Percentiles rank a stretch among this genome's conserved stretches.
Evolutionary conservation across 305 asterid species (phyloP).

Genomic region (Solanum chacoense): DNA sequence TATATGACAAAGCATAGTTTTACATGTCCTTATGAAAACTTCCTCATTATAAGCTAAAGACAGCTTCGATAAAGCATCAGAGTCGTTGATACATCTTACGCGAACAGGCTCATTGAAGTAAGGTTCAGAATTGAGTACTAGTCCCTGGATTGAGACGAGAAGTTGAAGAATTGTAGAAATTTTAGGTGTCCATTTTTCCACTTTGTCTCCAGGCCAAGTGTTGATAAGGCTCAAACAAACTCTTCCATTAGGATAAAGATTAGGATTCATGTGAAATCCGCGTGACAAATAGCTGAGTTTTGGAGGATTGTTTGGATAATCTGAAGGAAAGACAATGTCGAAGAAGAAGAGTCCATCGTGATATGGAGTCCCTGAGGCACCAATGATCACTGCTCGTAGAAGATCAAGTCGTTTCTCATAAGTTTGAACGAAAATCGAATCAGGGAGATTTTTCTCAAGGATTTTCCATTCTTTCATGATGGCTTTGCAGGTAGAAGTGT

Average conservation of each 20-base stretch:
- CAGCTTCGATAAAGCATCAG: neutral
- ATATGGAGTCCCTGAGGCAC: conserved; percentile 37
- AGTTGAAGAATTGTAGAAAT: conserved; percentile 39
- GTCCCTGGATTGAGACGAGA: conserved; percentile 43
- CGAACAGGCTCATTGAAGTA: conserved; percentile 33
- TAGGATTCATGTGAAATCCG: conserved; percentile 39
- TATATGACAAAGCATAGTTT: conserved; percentile 15
- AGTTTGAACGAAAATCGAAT: conserved; percentile 30
- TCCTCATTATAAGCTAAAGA: conserved; percentile 16
- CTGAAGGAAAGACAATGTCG: conserved; percentile 30
- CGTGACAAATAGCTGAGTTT: conserved; percentile 26
- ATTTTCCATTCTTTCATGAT: conserved; percentile 49
- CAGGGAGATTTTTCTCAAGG: conserved; percentile 31
- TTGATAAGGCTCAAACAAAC: conserved; percentile 45
- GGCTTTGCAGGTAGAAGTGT: neutral
- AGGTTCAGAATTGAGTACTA: conserved; percentile 34
- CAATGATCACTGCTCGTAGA: conserved; percentile 44
- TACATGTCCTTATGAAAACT: conserved; percentile 25
- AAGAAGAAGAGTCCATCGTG: conserved; percentile 52
- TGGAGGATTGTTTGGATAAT: conserved; percentile 39
- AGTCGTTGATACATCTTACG: too few species aligned
- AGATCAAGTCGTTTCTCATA: conserved; percentile 36
- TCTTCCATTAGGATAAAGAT: conserved; percentile 20
- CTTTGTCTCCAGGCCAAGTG: conserved; percentile 23
- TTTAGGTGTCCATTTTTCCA: conserved; percentile 24